Base-by-base conservation (phyloP, 148 eudicot genomes). In the Talinum fruticosum region DNA sequence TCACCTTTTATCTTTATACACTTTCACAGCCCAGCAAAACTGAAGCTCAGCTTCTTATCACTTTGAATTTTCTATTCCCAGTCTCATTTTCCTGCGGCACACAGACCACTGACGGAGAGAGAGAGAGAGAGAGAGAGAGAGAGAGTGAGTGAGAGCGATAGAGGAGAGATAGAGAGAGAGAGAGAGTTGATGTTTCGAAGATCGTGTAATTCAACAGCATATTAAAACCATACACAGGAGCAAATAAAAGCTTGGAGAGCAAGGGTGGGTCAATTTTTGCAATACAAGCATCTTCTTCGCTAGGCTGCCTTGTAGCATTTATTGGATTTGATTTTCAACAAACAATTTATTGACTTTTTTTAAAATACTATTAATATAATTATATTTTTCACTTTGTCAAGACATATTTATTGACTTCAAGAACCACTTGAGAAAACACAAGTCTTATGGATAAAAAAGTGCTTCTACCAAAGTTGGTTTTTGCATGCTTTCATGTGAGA, bases 111-210 rank as follows among this genome's bases (percentile, higher is more conserved):
- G 7, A 54, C 26, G 21, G 24, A 54, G 26, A 54, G 61, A 54
- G 61, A 54, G 61, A 54, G 61, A 54, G 61, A 54, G 61, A 54
- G 61, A 54, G 61, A 54, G 61, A 54, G 61, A 54, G 61, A 54
- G 61, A 21, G 61, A 54, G 62, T n/a, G n/a, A n/a, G n/a, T n/a
- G n/a, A n/a, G n/a, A n/a, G n/a, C n/a, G n/a, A n/a, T n/a, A n/a
- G n/a, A n/a, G n/a, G n/a, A n/a, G n/a, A n/a, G n/a, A n/a, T n/a
- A n/a, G n/a, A n/a, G n/a, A n/a, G n/a, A 54, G 26, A 19, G 62
- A 54, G 62, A 23, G 26, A 54, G n/a, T 18, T 19, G 18, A 54
- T 19, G 62, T 54, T 54, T 21, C 62, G 24, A 54, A 19, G 62
- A 54, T 54, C 24, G 62, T 19, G 62, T 18, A 12, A 41, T 41